phyloP scores from a whole-genome alignment of 1,284 basidiomycete species.

The Naganishia sp. region DNA sequence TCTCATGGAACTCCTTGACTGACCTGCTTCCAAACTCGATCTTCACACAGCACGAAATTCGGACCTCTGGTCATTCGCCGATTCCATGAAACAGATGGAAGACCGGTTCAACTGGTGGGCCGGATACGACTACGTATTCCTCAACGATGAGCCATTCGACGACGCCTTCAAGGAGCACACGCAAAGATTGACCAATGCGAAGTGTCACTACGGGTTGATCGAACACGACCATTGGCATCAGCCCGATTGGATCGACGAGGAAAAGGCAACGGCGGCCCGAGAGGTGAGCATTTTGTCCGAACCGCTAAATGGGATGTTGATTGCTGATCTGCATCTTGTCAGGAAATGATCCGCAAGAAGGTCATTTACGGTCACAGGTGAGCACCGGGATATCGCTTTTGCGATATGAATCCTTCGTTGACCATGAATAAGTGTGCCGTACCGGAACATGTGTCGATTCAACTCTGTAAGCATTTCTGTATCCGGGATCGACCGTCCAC shows the following conservation, averaged over 20 bases:
- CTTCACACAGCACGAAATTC: constrained; percentile 65
- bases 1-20: too few relatives aligned
- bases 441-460: constrained; percentile 79
- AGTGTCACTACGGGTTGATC: constrained; percentile 79
- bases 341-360: constrained; percentile 67
- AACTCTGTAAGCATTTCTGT: constrained; percentile 68
- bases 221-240: constrained; percentile 79
- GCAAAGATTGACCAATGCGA: constrained; percentile 64
- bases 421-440: constrained; percentile 52
- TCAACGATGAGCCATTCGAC: constrained; percentile 77
- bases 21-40: background rate
- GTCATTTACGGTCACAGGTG: constrained; percentile 80
- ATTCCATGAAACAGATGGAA: constrained; percentile 55
- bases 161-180: constrained; percentile 76
- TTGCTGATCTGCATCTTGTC: background rate
- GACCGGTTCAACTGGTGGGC: constrained; percentile 73
- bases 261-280: constrained; percentile 64
- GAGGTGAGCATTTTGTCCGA: constrained; percentile 39
- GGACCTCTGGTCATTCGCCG: constrained; percentile 71
- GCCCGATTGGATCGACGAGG: constrained; percentile 77
- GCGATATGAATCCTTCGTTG: background rate
- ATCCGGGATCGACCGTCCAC: background rate
- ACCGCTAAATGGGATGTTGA: background rate
- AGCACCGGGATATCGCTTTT: background rate
- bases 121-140: constrained; percentile 79